Percentiles rank a stretch among this genome's conserved stretches.
Evolutionary conservation across 257 asterid species (phyloP).

Genomic region (Verbena officinalis): DNA sequence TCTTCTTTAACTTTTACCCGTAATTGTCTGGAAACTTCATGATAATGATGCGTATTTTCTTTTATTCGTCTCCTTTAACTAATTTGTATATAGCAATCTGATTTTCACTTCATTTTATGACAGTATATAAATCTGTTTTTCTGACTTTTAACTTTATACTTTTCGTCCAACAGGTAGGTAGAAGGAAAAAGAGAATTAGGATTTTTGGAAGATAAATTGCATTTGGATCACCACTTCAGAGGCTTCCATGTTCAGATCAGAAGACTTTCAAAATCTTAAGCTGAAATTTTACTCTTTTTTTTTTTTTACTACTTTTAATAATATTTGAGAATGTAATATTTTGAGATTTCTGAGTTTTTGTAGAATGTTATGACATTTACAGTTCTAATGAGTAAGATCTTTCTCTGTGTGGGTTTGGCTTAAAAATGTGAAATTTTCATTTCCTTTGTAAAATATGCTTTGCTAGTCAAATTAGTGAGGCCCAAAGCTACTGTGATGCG

Average conservation of each 20-base stretch:
- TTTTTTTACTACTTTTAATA: slow-evolving; percentile 17
- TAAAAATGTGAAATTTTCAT: not conserved
- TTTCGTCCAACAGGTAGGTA: slow-evolving; percentile 33
- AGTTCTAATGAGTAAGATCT: slow-evolving; percentile 20
- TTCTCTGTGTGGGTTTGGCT: slow-evolving; percentile 11
- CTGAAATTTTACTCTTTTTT: not conserved
- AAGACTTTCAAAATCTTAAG: slow-evolving; percentile 28
- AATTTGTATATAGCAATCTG: no score
- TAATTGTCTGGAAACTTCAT: no score
- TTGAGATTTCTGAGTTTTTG: slow-evolving; percentile 40
- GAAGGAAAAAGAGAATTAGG: slow-evolving; percentile 25
- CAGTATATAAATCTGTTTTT: no score
- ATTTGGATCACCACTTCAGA: slow-evolving; percentile 14
- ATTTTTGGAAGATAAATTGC: slow-evolving; percentile 25
- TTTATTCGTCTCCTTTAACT: no score
- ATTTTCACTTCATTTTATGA: no score
- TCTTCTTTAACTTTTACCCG: no score
- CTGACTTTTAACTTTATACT: not conserved
- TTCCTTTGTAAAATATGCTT: not conserved
- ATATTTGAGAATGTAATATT: slow-evolving; percentile 33
- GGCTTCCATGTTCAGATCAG: slow-evolving; percentile 30
- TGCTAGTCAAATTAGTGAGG: not conserved
- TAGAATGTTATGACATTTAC: slow-evolving; percentile 29
- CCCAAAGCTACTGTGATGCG: no score
- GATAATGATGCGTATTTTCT: no score